Base-by-base conservation (phyloP, 176 grass and related monocot genomes). In the Bothriochloa decipiens region DNA sequence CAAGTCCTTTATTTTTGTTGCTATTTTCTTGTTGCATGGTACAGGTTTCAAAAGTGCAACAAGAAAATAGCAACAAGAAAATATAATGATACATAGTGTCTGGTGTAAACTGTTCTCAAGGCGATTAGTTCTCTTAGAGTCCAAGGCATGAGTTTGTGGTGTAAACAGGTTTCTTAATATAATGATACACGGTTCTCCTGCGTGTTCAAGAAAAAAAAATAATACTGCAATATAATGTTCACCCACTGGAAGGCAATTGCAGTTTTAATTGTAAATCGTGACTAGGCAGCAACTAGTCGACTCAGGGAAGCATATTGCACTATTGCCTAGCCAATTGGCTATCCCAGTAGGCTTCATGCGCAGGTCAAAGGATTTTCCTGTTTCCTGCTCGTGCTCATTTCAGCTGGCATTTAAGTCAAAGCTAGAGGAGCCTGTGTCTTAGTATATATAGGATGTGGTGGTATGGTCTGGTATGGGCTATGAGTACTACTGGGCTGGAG, bases 241-340 rank as follows among this genome's bases (percentile, higher is more conserved):
- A 57, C 45, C 16, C 1, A 53, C 29, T 75, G 37, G 63, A 84
- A 76, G 10, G 29, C 45, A 76, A 29, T 61, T 73, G 36, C 17
- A 82, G 61, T 81, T 70, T 70, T 73, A 25, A 10, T 39, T 63
- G 25, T 45, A 63, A 63, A 82, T 8, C 28, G 0, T 58, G 55
- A 58, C 55, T 58, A 58, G 55, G 22, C 20, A 58, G n/a, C 20
- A 3, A 23, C 55, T n/a, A 58, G 55, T 58, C 3, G 55, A 2
- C 55, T 58, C 22, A 58, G 55, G 20, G 55, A 2, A 58, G 55
- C 20, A 2, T 58, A 57, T n/a, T 58, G 8, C 55, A n/a, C 20
- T n/a, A 23, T 58, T 58, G 22, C 52, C 52, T 22, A 58, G 55
- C 55, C 55, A n/a, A n/a, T 58, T n/a, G 20, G 55, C 55, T 58